Evolutionary conservation across 176 grass and related monocot species (phyloP), one percentile per base, ranked within the genome.

Genomic region (Pharus latifolius): DNA sequence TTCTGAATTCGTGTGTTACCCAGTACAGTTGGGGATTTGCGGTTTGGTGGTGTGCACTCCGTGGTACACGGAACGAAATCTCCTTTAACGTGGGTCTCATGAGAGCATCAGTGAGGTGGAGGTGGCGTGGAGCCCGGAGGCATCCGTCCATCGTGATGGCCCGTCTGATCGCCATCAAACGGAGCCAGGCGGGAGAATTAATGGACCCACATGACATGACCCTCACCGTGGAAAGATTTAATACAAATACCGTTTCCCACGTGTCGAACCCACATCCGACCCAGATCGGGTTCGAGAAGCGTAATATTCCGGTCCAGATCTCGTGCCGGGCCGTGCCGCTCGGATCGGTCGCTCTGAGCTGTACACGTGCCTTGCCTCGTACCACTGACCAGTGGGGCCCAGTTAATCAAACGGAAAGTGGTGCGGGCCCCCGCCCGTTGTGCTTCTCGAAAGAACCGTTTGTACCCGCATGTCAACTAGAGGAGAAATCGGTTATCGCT

Each of bases 151-250:
- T 20, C 19, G 17, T 42, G 63, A 55, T 22, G 16, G 24, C 38
- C 72, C 82, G 77, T 85, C 60, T 27, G 82, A 85, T 81, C 69
- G 18, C 56, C n/a, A 81, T 85, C 77, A 23, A 72, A 72, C 77
- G 82, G 81, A 47, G 14, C 3, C 15, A 37, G 51, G 20, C 29
- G 31, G 2, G 32, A 18, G n/a, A 57, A 32, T 70, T 23, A 75
- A 69, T 74, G 69, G 69, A 74, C 42, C 74, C 75, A 26, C 74
- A 78, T 44, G 69, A 26, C 74, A 78, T 44, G 69, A 68, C 16
- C 38, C 38, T 51, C 48, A 14, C 62, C 22, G 56, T 44, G 55
- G 48, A 34, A 35, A 54, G 10, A 57, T 78, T 38, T 33, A 78
- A 77, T 46, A 1, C 62, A 8, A 17, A 9, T 38, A 38, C 9